These are phyloP conservation scores for Hericium erinaceus DNA, from an alignment of 768 basidiomycete genomes.

Conservation along the genomic window DNA sequence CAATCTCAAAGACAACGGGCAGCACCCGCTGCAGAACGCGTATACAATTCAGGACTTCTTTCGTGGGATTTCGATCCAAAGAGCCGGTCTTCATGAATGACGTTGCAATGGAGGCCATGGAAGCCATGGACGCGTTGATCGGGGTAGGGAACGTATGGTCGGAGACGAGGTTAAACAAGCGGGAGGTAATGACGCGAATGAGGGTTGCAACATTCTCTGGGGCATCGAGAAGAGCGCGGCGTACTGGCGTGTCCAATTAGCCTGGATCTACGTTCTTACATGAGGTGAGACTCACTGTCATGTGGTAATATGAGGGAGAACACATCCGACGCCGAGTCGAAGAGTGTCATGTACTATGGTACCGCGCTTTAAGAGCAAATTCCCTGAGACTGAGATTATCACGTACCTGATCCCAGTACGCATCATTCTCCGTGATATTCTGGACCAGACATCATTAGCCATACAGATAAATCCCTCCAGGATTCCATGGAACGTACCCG, in stretches of 20 bases:
- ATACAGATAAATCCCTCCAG: conserved; percentile 1
- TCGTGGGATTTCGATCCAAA: conserved; percentile 59
- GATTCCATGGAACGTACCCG: conserved; percentile 45
- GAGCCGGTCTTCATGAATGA: conserved; percentile 56
- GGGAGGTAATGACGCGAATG: conserved; percentile 56
- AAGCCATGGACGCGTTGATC: conserved; percentile 29
- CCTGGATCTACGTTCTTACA: background rate
- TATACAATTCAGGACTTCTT: conserved; percentile 87
- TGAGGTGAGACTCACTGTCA: background rate
- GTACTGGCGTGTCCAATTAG: conserved; percentile 39
- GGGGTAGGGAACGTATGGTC: conserved; percentile 71
- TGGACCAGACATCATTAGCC: conserved; percentile 20
- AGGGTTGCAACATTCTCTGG: conserved; percentile 85
- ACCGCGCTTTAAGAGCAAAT: background rate
- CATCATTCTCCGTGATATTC: conserved; percentile 69
- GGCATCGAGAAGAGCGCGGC: conserved; percentile 69
- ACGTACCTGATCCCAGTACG: conserved; percentile 86
- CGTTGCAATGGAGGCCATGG: conserved; percentile 57
- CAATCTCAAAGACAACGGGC: conserved; percentile 80
- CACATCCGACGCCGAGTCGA: conserved; percentile 86
- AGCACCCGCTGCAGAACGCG: conserved; percentile 82
- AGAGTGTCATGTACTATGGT: conserved; percentile 67
- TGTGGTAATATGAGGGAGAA: conserved; percentile 50
- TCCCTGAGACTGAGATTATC: background rate
- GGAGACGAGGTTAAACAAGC: conserved; percentile 65